These are phyloP conservation scores for Geoglossum cookeanum DNA, from an alignment of 2,329 filamentous ascomycete species.

Conservation along the genomic window DNA sequence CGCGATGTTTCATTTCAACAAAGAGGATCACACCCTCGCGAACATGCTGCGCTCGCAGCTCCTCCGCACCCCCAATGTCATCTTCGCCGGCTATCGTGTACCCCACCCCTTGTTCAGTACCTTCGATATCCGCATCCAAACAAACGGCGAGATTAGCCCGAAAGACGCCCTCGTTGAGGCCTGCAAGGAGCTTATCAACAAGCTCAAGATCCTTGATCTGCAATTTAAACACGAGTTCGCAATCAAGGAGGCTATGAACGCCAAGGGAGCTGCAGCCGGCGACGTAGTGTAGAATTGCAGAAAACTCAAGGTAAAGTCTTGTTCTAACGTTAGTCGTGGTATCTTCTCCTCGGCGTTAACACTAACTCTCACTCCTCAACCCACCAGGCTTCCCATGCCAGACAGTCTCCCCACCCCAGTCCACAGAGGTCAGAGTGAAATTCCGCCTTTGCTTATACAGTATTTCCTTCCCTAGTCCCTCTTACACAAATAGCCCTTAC, in stretches of 20 bases:
- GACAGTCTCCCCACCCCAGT: too few species aligned
- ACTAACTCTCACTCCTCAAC: not conserved
- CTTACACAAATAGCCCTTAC: too few species aligned
- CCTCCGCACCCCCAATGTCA: slow-evolving; percentile 63
- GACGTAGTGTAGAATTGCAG: not conserved
- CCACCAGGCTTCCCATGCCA: not conserved
- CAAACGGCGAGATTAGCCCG: slow-evolving; percentile 73
- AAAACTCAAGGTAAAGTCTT: not conserved
- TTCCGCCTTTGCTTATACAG: too few species aligned
- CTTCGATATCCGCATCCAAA: slow-evolving; percentile 69
- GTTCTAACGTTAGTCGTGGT: not conserved
- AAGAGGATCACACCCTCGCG: slow-evolving; percentile 90
- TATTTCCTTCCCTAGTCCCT: too few species aligned
- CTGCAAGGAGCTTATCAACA: slow-evolving; percentile 64
- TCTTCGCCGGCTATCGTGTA: slow-evolving; percentile 80
- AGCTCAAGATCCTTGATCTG: slow-evolving; percentile 60
- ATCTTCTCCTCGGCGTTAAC: too few species aligned
- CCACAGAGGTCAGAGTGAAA: too few species aligned
- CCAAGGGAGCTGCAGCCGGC: not conserved
- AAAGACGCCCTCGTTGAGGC: slow-evolving; percentile 69
- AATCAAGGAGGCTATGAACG: slow-evolving; percentile 44
- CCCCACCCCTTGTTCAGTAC: slow-evolving; percentile 26
- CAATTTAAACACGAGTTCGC: slow-evolving; percentile 90
- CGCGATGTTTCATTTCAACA: slow-evolving; percentile 88
- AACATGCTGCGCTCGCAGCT: slow-evolving; percentile 79